Base-by-base conservation (phyloP, 345 rosid species). In the Ceriops zippeliana region DNA sequence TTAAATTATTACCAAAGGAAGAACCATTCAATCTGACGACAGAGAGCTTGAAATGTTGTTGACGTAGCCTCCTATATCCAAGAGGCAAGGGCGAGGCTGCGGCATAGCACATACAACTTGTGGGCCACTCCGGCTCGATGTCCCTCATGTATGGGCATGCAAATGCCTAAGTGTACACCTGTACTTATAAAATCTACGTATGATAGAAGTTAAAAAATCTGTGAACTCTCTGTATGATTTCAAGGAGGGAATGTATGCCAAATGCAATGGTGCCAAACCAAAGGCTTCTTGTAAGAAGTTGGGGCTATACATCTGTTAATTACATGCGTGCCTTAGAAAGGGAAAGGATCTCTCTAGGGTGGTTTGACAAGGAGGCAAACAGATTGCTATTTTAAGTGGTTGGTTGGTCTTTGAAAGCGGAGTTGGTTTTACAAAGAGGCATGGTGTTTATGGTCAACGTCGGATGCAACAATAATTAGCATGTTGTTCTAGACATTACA, bases 1-100 rank as follows among this genome's bases (percentile, higher is more conserved):
- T 3, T 20, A 4, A 20, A 20, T 52, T 17, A 65, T 11, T 66
- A 66, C 62, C 52, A 37, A 67, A 67, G 15, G 17, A 24, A 15
- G 70, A 67, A 37, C 62, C 61, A 37, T 54, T 67, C 34, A 67
- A 37, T 67, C 24, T 67, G n/a, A 56, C 10, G 5, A 67, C 30
- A 37, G 52, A 67, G 5, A 67, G 52, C 62, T 9, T 56, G 62
- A 37, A 17, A 2, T 28, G 68, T 21, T 67, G 62, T 67, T 35
- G 70, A 37, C 28, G 70, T 5, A 67, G 42, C 34, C 34, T 67
- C 17, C 28, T 37, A 57, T 53, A 26, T 38, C 34, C n/a, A 52
- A 52, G 35, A 52, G 35, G 22, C 21, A 16, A 15, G 30, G 20
- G 69, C 15, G 15, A 66, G 69, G 30, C 20, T 37, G 10, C 34